A percentile compares a stretch with the other conserved stretches of the same genome.
phyloP scores from a whole-genome alignment of 768 basidiomycete species.

The Paxillus ammoniavirescens region DNA sequence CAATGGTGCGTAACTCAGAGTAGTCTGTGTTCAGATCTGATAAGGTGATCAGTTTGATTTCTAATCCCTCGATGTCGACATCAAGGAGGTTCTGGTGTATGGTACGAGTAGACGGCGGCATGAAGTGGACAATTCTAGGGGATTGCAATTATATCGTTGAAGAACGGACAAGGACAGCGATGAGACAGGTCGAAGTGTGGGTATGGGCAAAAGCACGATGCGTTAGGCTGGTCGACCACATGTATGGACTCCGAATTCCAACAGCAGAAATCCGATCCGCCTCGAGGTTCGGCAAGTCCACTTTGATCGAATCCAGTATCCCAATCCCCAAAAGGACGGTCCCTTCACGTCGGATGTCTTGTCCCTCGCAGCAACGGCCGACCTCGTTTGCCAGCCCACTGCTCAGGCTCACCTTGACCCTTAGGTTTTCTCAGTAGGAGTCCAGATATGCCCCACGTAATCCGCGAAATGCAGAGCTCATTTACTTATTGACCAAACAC shows the following conservation, averaged over 20 bases:
- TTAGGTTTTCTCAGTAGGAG: too few species aligned
- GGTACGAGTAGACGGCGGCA: constrained; percentile 13
- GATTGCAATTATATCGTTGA: neutral
- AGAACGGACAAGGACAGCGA: neutral
- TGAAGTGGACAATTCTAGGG: neutral
- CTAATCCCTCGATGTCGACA: constrained; percentile 21
- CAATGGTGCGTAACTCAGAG: constrained; percentile 16
- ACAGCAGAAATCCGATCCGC: neutral
- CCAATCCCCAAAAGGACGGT: constrained; percentile 1
- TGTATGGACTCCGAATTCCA: neutral
- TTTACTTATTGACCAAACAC: too few species aligned
- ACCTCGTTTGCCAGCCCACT: too few species aligned
- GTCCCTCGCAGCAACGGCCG: too few species aligned
- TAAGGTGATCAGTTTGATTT: constrained; percentile 14
- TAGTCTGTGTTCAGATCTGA: constrained; percentile 23
- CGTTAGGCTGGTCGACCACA: too few species aligned
- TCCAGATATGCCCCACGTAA: too few species aligned
- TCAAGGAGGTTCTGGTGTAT: constrained; percentile 29
- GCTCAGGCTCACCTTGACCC: too few species aligned
- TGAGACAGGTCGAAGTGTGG: constrained; percentile 3
- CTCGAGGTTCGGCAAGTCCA: neutral
- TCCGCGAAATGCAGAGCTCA: too few species aligned
- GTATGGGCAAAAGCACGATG: neutral
- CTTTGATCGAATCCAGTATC: neutral
- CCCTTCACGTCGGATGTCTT: neutral